phyloP scores from a whole-genome alignment of 331 rosid species.

The Acacia concinna region DNA sequence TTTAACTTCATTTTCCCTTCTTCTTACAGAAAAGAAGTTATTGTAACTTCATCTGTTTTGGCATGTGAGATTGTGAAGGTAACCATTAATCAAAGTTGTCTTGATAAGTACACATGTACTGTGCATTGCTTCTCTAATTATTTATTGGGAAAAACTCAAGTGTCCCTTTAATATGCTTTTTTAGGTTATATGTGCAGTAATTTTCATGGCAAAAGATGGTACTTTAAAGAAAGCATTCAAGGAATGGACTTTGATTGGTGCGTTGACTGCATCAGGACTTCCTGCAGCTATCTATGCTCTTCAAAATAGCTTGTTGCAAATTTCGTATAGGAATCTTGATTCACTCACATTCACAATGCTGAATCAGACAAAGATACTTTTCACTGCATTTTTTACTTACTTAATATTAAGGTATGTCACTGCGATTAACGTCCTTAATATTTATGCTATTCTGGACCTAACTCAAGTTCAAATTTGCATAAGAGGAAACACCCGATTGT shows the following conservation, averaged over 20 bases:
- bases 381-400: constrained; percentile 86
- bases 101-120: constrained; percentile 25
- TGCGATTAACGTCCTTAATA: constrained; percentile 9
- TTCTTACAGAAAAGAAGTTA: constrained; percentile 73
- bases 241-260: constrained; percentile 85
- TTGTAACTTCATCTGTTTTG: constrained; percentile 90
- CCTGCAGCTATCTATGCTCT: constrained; percentile 95
- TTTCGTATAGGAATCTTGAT: constrained; percentile 92
- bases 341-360: constrained; percentile 94
- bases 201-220: constrained; percentile 83
- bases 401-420: constrained; percentile 69
- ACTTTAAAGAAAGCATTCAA: constrained; percentile 58
- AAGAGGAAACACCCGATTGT: constrained; percentile 7
- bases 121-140: constrained; percentile 19
- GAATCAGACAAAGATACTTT: constrained; percentile 90
- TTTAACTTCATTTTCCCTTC: constrained; percentile 25
- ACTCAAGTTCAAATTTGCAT: constrained; percentile 1
- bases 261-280: constrained; percentile 92
- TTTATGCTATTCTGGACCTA: constrained; percentile 18
- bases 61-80: constrained; percentile 88
- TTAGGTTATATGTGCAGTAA: constrained; percentile 68
- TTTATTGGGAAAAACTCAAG: constrained; percentile 23
- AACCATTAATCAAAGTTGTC: constrained; percentile 27
- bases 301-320: constrained; percentile 95
- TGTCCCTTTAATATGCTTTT: constrained; percentile 23